A percentile compares a stretch with the other conserved stretches of the same genome.
phyloP scores from a whole-genome alignment of 805 yeast genomes.

The Starmerella vitae region DNA sequence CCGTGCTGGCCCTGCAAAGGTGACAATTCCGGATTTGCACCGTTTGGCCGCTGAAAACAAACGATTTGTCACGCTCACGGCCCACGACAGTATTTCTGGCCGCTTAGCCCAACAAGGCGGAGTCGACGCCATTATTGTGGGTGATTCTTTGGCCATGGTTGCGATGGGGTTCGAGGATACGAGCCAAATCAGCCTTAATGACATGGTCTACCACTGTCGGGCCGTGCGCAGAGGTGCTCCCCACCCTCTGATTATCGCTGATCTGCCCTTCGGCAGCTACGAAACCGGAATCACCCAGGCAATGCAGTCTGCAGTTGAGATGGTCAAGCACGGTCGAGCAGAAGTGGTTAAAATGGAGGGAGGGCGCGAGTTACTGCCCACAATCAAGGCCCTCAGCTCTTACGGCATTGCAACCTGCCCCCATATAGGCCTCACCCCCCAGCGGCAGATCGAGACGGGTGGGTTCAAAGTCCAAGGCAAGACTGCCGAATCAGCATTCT shows the following conservation, averaged over 20 bases:
- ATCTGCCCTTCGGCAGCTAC: slow-evolving; percentile 78
- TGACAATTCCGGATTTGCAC: slow-evolving; percentile 33
- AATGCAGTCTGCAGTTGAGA: slow-evolving; percentile 38
- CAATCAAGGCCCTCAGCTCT: slow-evolving; percentile 42
- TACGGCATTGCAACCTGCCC: slow-evolving; percentile 84
- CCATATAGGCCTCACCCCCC: slow-evolving; percentile 89
- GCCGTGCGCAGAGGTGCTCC: slow-evolving; percentile 64
- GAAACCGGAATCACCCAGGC: slow-evolving; percentile 57
- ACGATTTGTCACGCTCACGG: slow-evolving; percentile 57
- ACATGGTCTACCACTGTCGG: slow-evolving; percentile 60
- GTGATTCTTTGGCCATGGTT: slow-evolving; percentile 91
- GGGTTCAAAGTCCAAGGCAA: slow-evolving; percentile 84
- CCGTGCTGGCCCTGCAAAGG: too few relatives aligned
- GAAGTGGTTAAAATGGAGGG: slow-evolving; percentile 84
- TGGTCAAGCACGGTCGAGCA: slow-evolving; percentile 41
- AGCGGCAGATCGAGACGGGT: slow-evolving; percentile 59
- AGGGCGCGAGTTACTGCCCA: slow-evolving; percentile 42
- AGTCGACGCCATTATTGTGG: slow-evolving; percentile 62
- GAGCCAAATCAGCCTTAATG: slow-evolving; percentile 57
- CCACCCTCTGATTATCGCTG: slow-evolving; percentile 60
- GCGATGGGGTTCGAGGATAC: slow-evolving; percentile 61
- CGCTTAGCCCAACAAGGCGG: slow-evolving; percentile 51
- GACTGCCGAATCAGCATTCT: slow-evolving; percentile 38
- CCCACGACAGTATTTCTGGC: slow-evolving; percentile 75
- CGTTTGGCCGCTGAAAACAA: slow-evolving; percentile 25